Base-by-base conservation (phyloP, 768 basidiomycete genomes). In the Porpolomopsis calyptriformis region DNA sequence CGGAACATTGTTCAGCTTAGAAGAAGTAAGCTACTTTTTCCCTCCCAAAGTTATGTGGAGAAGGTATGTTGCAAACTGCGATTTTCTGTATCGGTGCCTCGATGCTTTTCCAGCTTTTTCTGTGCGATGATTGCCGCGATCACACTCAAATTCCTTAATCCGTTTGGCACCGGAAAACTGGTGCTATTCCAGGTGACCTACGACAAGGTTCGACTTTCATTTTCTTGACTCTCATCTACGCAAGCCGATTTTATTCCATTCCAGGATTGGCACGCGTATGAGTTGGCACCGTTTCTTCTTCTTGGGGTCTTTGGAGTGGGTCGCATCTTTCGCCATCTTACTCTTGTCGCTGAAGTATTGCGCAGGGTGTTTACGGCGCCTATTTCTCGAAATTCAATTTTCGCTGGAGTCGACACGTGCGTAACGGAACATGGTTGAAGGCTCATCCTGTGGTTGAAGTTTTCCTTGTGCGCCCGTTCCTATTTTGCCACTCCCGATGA, bases 41-140 rank as follows among this genome's bases (percentile, higher is more conserved):
- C 42, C 42, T 31, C 16, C 34, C n/a, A 45, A 82, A 78, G 84
- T 86, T 45, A 91, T 97, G 89, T 94, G 89, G 88, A 71, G 91
- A 68, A 87, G 87, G 89, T 89, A 56, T 39, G 62, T 51, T 43
- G 22, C 23, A 3, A n/a, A 39, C 10, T 48, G 45, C 39, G 26
- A 39, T 63, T 19, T 62, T 39, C 64, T 61, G 1, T 59, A 59
- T 51, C 61, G 20, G 58, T 57, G 12, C 57, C 66, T 26, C 59
- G 41, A 38, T 46, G 44, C 41, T 18, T 40, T 58, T 48, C 45
- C 57, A 94, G 90, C 56, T 99, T 99, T 67, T 93, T 99, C 62
- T 98, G 96, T 58, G 96, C 96, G 1, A 82, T 98, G 75, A 88
- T 98, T 53, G 96, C 96, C 2, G 94, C 94, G 1, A 84, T 97